A percentile compares a stretch with the other conserved stretches of the same genome.
These are phyloP conservation scores for Xylariaceae sp. DNA, from an alignment of 2,329 filamentous ascomycete species.

Conservation along the genomic window DNA sequence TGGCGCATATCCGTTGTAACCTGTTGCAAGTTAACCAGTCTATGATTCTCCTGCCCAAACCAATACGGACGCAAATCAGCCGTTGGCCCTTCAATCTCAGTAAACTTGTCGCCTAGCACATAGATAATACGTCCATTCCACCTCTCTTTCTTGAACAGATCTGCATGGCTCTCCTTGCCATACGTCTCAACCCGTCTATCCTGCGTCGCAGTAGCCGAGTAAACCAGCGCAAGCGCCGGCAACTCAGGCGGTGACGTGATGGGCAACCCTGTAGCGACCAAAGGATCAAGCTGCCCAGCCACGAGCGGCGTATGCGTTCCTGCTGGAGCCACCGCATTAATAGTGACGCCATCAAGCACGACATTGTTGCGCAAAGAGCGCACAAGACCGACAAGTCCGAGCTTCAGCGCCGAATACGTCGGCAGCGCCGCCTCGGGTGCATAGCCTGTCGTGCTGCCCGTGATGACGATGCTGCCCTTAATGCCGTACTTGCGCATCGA, in stretches of 20 bases:
- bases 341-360: slow-evolving; percentile 39
- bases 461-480: slow-evolving; percentile 47
- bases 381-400: slow-evolving; percentile 40
- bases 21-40: slow-evolving; percentile 40
- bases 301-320: slow-evolving; percentile 43
- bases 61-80: slow-evolving; percentile 35
- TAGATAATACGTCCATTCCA: slow-evolving; percentile 47
- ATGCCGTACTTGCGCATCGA: slow-evolving; percentile 31
- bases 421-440: slow-evolving; percentile 46
- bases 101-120: slow-evolving; percentile 44
- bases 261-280: slow-evolving; percentile 34
- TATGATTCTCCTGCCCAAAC: slow-evolving; percentile 42
- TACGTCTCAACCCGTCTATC: slow-evolving; percentile 42
- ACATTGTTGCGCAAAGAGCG: slow-evolving; percentile 41
- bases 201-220: slow-evolving; percentile 46
- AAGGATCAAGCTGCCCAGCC: slow-evolving; percentile 40
- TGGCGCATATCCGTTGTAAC: slow-evolving; percentile 42
- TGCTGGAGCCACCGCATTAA: slow-evolving; percentile 47
- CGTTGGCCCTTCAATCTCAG: slow-evolving; percentile 43
- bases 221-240: slow-evolving; percentile 46
- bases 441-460: slow-evolving; percentile 46
- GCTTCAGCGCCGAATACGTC: slow-evolving; percentile 36
- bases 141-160: slow-evolving; percentile 13
- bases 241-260: slow-evolving; percentile 41
- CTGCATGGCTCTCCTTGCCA: slow-evolving; percentile 42